Base-by-base conservation (phyloP, 2,329 filamentous ascomycete species). In the Hirsutella thompsonii region DNA sequence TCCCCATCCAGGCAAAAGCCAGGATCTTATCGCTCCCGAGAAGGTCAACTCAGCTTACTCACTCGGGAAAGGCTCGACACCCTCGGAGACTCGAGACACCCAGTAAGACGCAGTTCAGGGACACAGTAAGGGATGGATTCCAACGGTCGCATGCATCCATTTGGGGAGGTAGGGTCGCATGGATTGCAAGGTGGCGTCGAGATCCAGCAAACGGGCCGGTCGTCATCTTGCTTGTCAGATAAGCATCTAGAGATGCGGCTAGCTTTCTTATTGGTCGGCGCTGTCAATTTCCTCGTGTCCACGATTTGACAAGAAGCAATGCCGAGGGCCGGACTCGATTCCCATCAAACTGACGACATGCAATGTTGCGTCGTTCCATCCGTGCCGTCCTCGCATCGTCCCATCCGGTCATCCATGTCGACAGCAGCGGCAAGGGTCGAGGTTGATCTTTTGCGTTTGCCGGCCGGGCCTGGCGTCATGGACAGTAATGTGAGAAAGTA, bases 251-350 rank as follows among this genome's bases (percentile, higher is more conserved):
- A 8, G 43, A 37, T 30, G 43, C 44, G 41, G 40, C 43, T n/a
- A 21, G 14, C 32, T 36, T 18, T 19, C 18, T 64, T 61, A 67
- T 67, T 67, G 64, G 64, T 46, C 44, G 40, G 19, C 35, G 38
- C 43, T 35, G 37, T 39, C 47, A 54, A 52, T 64, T 68, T 68
- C 55, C 55, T 64, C 61, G 52, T 64, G 61, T 63, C 60, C 52
- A 59, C 54, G 48, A 41, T 52, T 60, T 55, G 56, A 43, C 42
- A 42, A 35, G 37, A 18, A 37, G 19, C 20, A 20, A 38, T 29
- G 36, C 40, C 40, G 36, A 38, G 20, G 36, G 18, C 21, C 36
- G 23, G 36, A 21, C 9, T 13, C 8, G 35, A 19, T 18, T 14
- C 34, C 16, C 5, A 37, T 30, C 23, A 20, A 20, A 33, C 13